Conservation (phyloP, 495 filamentous ascomycete species). For the Aspergillus heteromorphus region DNA sequence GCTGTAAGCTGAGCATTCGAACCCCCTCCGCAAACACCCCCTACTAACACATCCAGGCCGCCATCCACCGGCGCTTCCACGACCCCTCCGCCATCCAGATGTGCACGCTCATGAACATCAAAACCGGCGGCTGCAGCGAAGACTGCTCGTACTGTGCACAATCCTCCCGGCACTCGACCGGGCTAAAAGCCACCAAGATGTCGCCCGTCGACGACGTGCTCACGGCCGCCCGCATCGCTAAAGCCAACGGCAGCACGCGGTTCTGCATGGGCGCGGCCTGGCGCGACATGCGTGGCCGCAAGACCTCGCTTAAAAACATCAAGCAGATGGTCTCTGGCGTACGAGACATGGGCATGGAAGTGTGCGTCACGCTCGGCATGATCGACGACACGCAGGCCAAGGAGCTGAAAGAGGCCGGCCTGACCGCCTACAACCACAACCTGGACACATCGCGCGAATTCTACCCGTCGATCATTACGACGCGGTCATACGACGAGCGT, state of each 20-base stretch:
- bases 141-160: constrained; percentile 89
- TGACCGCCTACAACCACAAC: constrained; percentile 90
- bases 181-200: constrained; percentile 71
- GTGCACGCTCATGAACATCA: constrained; percentile 92
- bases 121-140: constrained; percentile 83
- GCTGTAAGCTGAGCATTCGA: constrained; percentile 55
- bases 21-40: neutral
- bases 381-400: constrained; percentile 70
- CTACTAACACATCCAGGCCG: constrained; percentile 42
- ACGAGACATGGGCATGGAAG: constrained; percentile 74
- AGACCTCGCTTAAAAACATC: constrained; percentile 69
- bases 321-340: constrained; percentile 77
- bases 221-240: constrained; percentile 65
- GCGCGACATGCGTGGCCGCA: constrained; percentile 86
- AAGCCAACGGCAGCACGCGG: constrained; percentile 71
- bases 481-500: constrained; percentile 76
- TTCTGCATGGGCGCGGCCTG: constrained; percentile 93
- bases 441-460: constrained; percentile 81
- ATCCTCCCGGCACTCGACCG: constrained; percentile 72
- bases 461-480: constrained; percentile 77
- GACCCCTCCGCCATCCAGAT: constrained; percentile 73
- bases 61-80: constrained; percentile 75
- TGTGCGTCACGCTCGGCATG: constrained; percentile 85
- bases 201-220: constrained; percentile 73
- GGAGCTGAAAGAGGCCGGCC: constrained; percentile 72